Evolutionary conservation across 805 yeast genomes (phyloP).

Genomic region (Wickerhamiella dianesei): DNA sequence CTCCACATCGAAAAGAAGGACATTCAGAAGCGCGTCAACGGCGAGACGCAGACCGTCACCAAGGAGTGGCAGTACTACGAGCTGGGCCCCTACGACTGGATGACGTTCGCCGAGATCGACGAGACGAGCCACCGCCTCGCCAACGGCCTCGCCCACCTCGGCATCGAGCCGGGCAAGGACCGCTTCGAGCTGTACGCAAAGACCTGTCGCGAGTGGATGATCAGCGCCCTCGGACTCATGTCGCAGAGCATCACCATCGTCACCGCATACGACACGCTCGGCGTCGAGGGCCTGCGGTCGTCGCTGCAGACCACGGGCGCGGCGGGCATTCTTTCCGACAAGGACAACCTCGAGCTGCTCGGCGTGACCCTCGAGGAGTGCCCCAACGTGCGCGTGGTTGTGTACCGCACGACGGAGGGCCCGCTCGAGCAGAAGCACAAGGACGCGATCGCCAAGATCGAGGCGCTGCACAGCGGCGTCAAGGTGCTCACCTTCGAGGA

Average conservation of each 20-base stretch:
- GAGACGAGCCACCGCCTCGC: conserved; percentile 42
- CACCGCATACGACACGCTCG: conserved; percentile 56
- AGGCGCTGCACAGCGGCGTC: conserved; percentile 56
- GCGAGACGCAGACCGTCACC: conserved; percentile 54
- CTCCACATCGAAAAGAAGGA: conserved; percentile 62
- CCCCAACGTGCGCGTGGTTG: conserved; percentile 46
- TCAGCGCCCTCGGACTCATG: conserved; percentile 63
- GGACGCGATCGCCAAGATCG: conserved; percentile 36
- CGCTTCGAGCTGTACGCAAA: conserved; percentile 74
- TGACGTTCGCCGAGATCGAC: conserved; percentile 46
- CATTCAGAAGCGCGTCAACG: conserved; percentile 65
- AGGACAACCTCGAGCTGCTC: conserved; percentile 50
- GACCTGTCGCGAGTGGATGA: conserved; percentile 86
- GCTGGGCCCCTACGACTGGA: conserved; percentile 54
- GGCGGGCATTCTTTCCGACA: conserved; percentile 71
- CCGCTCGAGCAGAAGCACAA: conserved; percentile 46
- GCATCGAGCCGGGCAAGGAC: conserved; percentile 51
- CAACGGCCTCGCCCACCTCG: conserved; percentile 62
- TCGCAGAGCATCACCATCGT: conserved; percentile 75
- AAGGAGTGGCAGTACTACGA: conserved; percentile 86
- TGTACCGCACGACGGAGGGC: conserved; percentile 42
- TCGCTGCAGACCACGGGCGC: conserved; percentile 75
- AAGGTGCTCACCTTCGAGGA: conserved; percentile 53
- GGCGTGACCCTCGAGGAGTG: conserved; percentile 56
- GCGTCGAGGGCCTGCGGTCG: conserved; percentile 42